Conservation (phyloP, 345 rosid species). For the Salix viminalis region DNA sequence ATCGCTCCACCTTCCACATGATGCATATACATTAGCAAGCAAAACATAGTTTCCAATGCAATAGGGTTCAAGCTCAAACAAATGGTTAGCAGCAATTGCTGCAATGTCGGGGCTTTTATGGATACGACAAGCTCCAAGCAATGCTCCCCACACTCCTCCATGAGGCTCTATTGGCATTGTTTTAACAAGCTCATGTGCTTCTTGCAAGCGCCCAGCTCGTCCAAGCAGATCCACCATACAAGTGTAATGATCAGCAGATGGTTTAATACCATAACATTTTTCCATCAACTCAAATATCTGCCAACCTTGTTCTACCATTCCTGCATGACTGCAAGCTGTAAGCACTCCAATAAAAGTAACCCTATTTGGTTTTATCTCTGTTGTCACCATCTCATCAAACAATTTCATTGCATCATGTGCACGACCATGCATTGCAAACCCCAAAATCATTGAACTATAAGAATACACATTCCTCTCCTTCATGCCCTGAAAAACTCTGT, state of each 20-base stretch:
- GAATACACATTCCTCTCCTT: conserved; percentile 60
- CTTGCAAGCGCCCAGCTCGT: conserved; percentile 58
- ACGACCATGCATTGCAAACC: conserved; percentile 71
- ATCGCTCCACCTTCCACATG: conserved; percentile 55
- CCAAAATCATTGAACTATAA: conserved; percentile 80
- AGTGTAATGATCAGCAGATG: conserved; percentile 61
- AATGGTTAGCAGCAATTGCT: conserved; percentile 53
- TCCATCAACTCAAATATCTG: conserved; percentile 55
- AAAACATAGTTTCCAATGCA: conserved; percentile 63
- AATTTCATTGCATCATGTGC: conserved; percentile 55
- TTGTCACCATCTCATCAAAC: conserved; percentile 58
- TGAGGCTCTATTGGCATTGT: conserved; percentile 57
- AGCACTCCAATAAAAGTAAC: conserved; percentile 81
- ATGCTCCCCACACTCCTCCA: conserved; percentile 83
- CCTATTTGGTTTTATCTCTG: conserved; percentile 48
- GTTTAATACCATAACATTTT: conserved; percentile 44
- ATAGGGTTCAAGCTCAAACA: conserved; percentile 68
- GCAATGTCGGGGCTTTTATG: conserved; percentile 63
- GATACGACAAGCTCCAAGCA: conserved; percentile 74
- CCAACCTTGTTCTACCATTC: conserved; percentile 61
- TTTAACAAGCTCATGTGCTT: conserved; percentile 59
- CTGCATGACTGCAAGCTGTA: conserved; percentile 65
- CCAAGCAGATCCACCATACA: conserved; percentile 86
- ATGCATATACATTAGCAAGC: conserved; percentile 56
- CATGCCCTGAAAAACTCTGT: conserved; percentile 49